Base-by-base conservation (phyloP, 1,284 basidiomycete genomes). In the Cutaneotrichosporon curvatum region DNA sequence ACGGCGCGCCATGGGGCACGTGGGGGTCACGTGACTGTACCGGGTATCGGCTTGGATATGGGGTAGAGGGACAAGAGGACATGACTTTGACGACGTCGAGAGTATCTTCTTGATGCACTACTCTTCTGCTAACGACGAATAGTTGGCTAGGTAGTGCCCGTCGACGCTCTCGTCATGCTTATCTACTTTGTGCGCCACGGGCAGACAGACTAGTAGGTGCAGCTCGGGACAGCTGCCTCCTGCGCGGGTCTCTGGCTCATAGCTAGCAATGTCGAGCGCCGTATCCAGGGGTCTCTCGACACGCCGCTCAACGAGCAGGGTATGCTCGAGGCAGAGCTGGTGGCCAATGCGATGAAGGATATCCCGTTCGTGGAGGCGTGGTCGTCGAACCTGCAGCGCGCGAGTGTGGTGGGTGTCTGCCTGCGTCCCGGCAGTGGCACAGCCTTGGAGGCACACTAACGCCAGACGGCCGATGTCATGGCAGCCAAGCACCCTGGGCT, bases 211-310 rank as follows among this genome's bases (percentile, higher is more conserved):
- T 53, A 65, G 69, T 70, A 43, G 51, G 63, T 51, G n/a, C n/a
- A n/a, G n/a, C n/a, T n/a, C n/a, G n/a, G n/a, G n/a, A n/a, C n/a
- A n/a, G 8, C 14, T 6, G 23, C 8, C n/a, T n/a, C n/a, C n/a
- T 19, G n/a, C 11, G 19, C 38, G 14, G 8, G 28, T 30, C 8
- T 16, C 11, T 34, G 4, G 47, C 46, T 47, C 22, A 47, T 30
- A 18, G n/a, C 1, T 44, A 72, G 68, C 48, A 72, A 72, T 40
- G 22, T 59, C 9, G 47, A 56, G 18, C 64, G 67, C 15, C 61
- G 68, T 36, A 67, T 71, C 14, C 70, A 72, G 52, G 71, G 71
- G 20, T 64, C 69, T 9, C 44, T 63, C 15, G 67, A 73, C 50
- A 66, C 61, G 2, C 62, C 60, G 15, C 55, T 73, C 12, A 73